Conservation (phyloP, 2,329 filamentous ascomycete genomes). For the Rachicladosporium sp. region DNA sequence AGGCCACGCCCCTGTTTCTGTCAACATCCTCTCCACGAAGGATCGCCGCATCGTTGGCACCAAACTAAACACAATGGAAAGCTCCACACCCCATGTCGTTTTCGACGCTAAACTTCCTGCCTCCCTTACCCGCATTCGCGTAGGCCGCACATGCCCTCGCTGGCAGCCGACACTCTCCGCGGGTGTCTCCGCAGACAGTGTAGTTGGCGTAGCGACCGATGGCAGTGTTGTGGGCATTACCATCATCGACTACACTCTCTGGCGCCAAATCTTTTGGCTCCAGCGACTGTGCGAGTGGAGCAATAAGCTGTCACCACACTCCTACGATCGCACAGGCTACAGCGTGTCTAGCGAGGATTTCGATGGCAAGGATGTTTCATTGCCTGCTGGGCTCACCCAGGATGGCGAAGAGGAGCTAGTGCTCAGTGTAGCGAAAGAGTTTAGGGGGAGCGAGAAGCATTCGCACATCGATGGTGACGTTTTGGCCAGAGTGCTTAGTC, state of each 20-base stretch:
- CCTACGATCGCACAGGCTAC: constrained; percentile 8
- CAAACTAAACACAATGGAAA: not conserved
- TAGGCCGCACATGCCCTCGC: constrained; percentile 32
- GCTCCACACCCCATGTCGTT: constrained; percentile 10
- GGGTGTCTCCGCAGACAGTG: constrained; percentile 33
- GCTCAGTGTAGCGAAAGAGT: constrained; percentile 7
- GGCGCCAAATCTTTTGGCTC: constrained; percentile 59
- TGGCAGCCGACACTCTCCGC: constrained; percentile 24
- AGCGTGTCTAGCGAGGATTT: constrained; percentile 6
- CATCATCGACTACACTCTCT: constrained; percentile 49
- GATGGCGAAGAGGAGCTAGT: constrained; percentile 18
- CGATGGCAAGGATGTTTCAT: constrained; percentile 7
- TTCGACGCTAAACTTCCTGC: constrained; percentile 32
- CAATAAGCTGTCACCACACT: constrained; percentile 20
- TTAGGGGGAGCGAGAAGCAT: constrained; percentile 9
- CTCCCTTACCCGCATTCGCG: constrained; percentile 36
- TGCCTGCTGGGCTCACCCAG: constrained; percentile 15
- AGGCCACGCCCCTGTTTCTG: constrained; percentile 1
- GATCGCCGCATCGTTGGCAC: constrained; percentile 18
- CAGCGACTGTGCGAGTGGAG: constrained; percentile 46
- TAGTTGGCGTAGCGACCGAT: constrained; percentile 39
- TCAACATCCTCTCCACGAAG: constrained; percentile 14
- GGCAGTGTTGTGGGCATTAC: constrained; percentile 47
- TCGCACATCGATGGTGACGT: constrained; percentile 33
- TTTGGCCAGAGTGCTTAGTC: constrained; percentile 22